Conservation (phyloP, 176 grass and related monocot genomes). For the Oropetium thomaeum region DNA sequence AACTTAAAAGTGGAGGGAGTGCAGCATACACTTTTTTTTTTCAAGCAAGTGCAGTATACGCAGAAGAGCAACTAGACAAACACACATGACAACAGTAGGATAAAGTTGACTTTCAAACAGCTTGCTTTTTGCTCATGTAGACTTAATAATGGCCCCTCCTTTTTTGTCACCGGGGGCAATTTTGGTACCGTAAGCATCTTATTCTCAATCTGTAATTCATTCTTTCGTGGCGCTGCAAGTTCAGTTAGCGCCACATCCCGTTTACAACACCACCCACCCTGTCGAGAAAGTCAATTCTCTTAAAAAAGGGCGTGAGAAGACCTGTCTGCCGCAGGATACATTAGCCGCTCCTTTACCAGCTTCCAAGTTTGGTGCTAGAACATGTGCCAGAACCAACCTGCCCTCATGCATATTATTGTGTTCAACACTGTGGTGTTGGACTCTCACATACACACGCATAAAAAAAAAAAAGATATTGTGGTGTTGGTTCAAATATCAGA, state of each 20-base stretch:
- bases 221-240: not conserved
- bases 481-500: not conserved
- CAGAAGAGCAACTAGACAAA: not conserved
- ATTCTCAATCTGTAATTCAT: not conserved
- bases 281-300: not conserved
- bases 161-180: not conserved
- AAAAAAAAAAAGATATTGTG: too few relatives aligned
- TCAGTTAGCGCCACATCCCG: not conserved
- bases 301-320: not conserved
- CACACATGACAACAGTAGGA: not conserved
- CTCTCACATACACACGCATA: too few relatives aligned
- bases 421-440: not conserved
- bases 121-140: not conserved
- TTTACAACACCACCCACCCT: constrained; percentile 2
- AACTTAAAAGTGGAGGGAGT: too few relatives aligned
- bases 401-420: not conserved
- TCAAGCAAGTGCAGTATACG: too few relatives aligned
- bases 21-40: too few relatives aligned
- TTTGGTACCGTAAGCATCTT: constrained; percentile 1
- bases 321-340: not conserved
- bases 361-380: constrained; percentile 18
- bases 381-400: not conserved
- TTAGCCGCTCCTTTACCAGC: not conserved
- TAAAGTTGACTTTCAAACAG: not conserved
- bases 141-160: not conserved